Evolutionary conservation across 805 yeast species (phyloP), one percentile per base, ranked within the genome.

Genomic region (Pichia paraexigua): DNA sequence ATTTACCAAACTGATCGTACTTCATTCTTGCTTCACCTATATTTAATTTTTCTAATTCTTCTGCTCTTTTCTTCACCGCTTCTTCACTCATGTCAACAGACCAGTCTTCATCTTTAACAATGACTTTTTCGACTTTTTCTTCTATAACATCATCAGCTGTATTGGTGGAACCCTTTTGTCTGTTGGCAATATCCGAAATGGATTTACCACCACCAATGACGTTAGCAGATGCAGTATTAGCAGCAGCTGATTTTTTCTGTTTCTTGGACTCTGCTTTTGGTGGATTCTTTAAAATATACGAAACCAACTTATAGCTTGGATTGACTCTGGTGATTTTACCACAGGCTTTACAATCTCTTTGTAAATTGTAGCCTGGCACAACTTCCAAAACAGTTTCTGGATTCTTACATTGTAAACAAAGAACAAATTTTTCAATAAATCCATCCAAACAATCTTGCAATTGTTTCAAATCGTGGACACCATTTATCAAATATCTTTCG

Each of bases 301-400:
- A 75, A n/a, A 89, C 79, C 58, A 92, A 76, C 73, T 87, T 91
- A 68, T 86, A 94, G 67, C 94, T 79, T 55, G 87, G 83, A 63
- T 91, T 96, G 61, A 91, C 81, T 49, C 75, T 76, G 24, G 96
- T 81, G 67, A 92, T 79, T 68, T 84, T 82, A 73, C 99, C 99
- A 77, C 99, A 94, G 22, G 99, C 99, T 69, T 94, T 94, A 77
- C 99, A 94, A 70, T 94, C 97, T 71, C 90, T 83, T 60, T 83
- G 84, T 65, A 94, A 74, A 59, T 75, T 75, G 43, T 84, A 94
- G 58, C 80, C 84, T 60, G 83, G 85, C 62, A 83, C 82, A 60
- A 94, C 76, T 59, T 83, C 76, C 66, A 91, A 83, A 66, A 89
- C 97, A 24, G 99, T 94, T 73, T 94, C 99, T 45, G 99, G 99